Evolutionary conservation across 2,329 filamentous ascomycete genomes (phyloP).

Genomic region (Amauroascus niger): DNA sequence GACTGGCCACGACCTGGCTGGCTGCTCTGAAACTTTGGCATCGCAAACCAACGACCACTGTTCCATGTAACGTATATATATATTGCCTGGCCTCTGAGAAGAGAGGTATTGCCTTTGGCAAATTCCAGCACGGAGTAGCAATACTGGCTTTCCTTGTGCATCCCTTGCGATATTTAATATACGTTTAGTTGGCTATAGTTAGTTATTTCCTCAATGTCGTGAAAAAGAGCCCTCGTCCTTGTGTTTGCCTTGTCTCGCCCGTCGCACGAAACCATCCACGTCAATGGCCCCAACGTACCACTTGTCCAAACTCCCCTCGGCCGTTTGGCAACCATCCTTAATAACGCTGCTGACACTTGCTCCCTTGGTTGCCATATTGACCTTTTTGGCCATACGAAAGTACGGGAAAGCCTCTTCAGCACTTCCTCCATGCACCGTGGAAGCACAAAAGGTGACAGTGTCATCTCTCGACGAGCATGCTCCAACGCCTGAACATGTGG

Average conservation of each 20-base stretch:
- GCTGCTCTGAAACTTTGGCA: conserved; percentile 3
- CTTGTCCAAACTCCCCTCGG: background rate
- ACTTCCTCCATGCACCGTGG: background rate
- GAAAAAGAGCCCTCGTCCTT: background rate
- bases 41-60: background rate
- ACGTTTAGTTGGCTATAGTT: background rate
- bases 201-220: too few relatives aligned
- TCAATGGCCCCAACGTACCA: conserved; percentile 4
- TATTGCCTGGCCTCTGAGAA: too few relatives aligned
- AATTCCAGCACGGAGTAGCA: too few relatives aligned
- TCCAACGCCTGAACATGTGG: background rate
- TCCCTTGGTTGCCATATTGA: background rate
- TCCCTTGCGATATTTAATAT: background rate
- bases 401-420: background rate
- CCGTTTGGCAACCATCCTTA: background rate
- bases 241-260: background rate
- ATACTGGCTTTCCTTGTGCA: background rate
- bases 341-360: background rate
- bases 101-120: too few relatives aligned
- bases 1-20: background rate
- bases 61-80: background rate
- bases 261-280: background rate
- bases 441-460: background rate
- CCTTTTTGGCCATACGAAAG: background rate
- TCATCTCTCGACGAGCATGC: background rate